Base-by-base conservation (phyloP, 306 rosid species). In the Lathyrus aphaca region DNA sequence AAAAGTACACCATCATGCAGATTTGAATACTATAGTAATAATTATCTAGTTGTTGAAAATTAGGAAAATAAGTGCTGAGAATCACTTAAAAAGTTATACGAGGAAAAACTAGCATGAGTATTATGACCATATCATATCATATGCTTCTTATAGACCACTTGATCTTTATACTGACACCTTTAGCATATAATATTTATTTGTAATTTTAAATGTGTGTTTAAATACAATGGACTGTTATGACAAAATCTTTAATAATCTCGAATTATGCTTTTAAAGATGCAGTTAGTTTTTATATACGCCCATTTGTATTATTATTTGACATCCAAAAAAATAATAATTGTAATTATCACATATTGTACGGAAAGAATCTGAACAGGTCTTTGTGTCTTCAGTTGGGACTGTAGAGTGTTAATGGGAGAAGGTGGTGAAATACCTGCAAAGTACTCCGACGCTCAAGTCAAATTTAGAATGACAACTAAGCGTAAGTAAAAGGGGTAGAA, bases 161-260 rank as follows among this genome's bases (percentile, higher is more conserved):
- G 38, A 32, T 32, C 38, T 32, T 32, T 32, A 32, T 32, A 32
- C 38, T 32, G 9, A 32, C 38, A 32, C 9, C 38, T 6, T 32
- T 32, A 32, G 38, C 38, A 32, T 32, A 32, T 32, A 32, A 32
- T 32, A 32, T 32, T 32, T 32, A 54, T 54, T 54, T 23, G 37
- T 23, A 54, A 19, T 5, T 12, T 12, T 17, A 54, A 23, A n/a
- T 54, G 60, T 21, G 32, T 14, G 58, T 53, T 53, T 53, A n/a
- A 53, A 53, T 53, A 10, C 61, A 56, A 14, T 56, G 63, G 11
- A 57, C 42, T n/a, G 19, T 14, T 55, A 8, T 56, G 7, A 29
- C 63, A 57, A 57, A 29, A 57, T 57, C 63, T 57, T n/a, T 29
- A 10, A 6, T n/a, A 57, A 57, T 57, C 63, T 27, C 3, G 39